Evolutionary conservation across 2,329 filamentous ascomycete genomes (phyloP).

Genomic region (Lecanoromycetidae sp.): DNA sequence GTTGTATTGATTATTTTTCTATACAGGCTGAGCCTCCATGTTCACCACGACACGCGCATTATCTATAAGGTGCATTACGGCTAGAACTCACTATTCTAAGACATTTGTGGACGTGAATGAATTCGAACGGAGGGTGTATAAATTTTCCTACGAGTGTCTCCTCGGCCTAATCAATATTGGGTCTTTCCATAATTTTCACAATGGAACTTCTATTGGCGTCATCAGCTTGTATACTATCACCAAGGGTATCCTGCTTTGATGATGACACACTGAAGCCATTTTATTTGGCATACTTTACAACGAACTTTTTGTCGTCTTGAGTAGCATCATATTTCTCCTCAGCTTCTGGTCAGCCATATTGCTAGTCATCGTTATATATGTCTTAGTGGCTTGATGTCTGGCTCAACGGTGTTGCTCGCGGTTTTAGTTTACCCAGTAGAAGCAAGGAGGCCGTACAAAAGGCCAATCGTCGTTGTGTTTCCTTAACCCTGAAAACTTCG

Average conservation of each 20-base stretch:
- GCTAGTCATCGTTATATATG: slow-evolving; percentile 12
- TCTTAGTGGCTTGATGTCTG: slow-evolving; percentile 16
- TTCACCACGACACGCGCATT: too few species aligned
- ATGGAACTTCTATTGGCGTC: slow-evolving; percentile 41
- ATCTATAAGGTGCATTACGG: too few species aligned
- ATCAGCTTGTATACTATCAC: slow-evolving; percentile 39
- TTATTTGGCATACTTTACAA: slow-evolving; percentile 19
- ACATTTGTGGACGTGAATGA: too few species aligned
- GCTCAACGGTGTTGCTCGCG: slow-evolving; percentile 13
- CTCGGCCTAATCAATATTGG: slow-evolving; percentile 41
- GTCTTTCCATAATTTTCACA: slow-evolving; percentile 41
- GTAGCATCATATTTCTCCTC: slow-evolving; percentile 21
- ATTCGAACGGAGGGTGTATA: too few species aligned
- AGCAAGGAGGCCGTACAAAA: slow-evolving; percentile 32
- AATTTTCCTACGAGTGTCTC: slow-evolving; percentile 26
- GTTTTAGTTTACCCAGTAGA: slow-evolving; percentile 13
- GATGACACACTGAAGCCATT: slow-evolving; percentile 26
- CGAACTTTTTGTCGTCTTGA: slow-evolving; percentile 14
- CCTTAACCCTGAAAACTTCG: too few species aligned
- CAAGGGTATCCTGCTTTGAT: slow-evolving; percentile 33
- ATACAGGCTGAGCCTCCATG: too few species aligned
- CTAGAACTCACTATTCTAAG: too few species aligned
- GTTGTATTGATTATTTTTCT: too few species aligned
- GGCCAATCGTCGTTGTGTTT: slow-evolving; percentile 29
- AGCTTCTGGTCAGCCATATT: slow-evolving; percentile 19